Conservation (phyloP, 345 rosid species). For the Citrus medica region DNA sequence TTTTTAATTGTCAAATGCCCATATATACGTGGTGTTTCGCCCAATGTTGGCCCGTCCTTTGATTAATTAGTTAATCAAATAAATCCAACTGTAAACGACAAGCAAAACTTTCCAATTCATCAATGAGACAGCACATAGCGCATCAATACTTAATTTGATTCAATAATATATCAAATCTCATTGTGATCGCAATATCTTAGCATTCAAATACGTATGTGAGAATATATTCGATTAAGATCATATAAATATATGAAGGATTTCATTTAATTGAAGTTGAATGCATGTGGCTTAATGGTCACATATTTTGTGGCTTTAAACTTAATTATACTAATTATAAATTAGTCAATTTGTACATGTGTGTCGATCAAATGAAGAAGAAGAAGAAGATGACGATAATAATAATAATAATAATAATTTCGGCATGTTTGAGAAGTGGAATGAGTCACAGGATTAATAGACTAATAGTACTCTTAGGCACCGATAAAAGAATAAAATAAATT, state of each 20-base stretch:
- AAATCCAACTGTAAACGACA: not conserved
- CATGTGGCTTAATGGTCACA: not conserved
- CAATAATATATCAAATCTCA: not conserved
- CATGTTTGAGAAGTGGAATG: too few relatives aligned
- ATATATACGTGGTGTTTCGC: not conserved
- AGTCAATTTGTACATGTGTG: too few relatives aligned
- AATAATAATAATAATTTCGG: too few relatives aligned
- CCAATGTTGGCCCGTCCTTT: not conserved
- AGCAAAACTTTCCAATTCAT: not conserved
- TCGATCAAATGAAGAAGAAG: too few relatives aligned
- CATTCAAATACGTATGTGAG: not conserved
- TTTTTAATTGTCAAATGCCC: not conserved
- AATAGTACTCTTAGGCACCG: too few relatives aligned
- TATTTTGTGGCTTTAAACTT: too few relatives aligned
- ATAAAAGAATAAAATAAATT: too few relatives aligned
- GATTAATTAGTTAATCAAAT: not conserved
- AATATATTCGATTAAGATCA: not conserved
- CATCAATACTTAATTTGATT: not conserved
- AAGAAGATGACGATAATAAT: rapidly evolving
- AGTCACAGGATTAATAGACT: too few relatives aligned
- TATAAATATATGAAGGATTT: not conserved
- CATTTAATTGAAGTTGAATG: not conserved
- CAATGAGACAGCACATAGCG: not conserved
- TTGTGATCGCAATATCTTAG: not conserved
- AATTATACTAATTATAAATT: too few relatives aligned